A percentile compares a stretch with the other conserved stretches of the same genome.
Evolutionary conservation across 139 green algal genomes (phyloP).

Genomic region (Haematococcus sp.): DNA sequence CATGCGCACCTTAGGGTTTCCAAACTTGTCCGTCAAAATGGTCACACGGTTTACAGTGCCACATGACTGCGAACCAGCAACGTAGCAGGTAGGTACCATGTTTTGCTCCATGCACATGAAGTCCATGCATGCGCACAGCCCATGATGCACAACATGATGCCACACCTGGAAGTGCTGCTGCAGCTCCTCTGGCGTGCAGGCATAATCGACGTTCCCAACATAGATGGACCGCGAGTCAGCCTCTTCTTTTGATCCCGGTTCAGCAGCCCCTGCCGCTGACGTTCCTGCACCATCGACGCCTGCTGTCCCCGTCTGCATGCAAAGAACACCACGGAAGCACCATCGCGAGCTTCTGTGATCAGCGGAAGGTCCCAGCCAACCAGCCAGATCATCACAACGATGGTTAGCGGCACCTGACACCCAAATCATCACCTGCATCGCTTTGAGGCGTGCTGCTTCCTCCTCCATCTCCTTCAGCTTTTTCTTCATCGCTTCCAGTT

Average conservation of each 20-base stretch:
- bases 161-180: slow-evolving; percentile 83
- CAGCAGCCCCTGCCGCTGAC: slow-evolving; percentile 2
- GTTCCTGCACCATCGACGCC: slow-evolving; percentile 15
- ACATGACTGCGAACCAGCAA: slow-evolving; percentile 84
- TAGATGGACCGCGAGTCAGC: slow-evolving; percentile 86
- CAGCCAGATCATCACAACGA: too few species aligned
- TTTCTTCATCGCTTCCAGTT: slow-evolving; percentile 87
- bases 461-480: slow-evolving; percentile 90
- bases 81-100: background rate
- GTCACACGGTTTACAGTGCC: slow-evolving; percentile 98
- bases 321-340: background rate
- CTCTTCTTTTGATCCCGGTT: slow-evolving; percentile 75
- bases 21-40: slow-evolving; percentile 94
- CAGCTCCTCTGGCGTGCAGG: slow-evolving; percentile 91
- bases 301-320: slow-evolving; percentile 6
- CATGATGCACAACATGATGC: background rate
- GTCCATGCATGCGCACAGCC: background rate
- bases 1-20: slow-evolving; percentile 82
- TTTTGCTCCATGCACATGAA: background rate
- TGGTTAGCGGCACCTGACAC: too few species aligned
- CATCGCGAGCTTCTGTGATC: background rate
- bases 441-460: slow-evolving; percentile 81
- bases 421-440: slow-evolving; percentile 56
- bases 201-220: slow-evolving; percentile 95
- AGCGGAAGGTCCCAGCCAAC: background rate